Base-by-base conservation (phyloP, 176 grass and related monocot genomes). In the Lolium perenne region DNA sequence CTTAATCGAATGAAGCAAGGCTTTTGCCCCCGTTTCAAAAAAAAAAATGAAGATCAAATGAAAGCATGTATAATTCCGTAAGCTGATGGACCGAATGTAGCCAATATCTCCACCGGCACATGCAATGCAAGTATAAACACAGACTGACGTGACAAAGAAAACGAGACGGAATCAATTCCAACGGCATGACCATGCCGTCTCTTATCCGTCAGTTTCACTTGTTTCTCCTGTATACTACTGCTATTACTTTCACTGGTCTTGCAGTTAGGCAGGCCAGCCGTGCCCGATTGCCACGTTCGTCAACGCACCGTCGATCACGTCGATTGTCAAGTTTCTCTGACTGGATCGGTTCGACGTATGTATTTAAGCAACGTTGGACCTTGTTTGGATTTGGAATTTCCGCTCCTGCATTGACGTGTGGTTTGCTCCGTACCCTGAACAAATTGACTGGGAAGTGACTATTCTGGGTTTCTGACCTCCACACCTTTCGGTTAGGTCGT, bases 251-350 rank as follows among this genome's bases (percentile, higher is more conserved):
- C 62, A 35, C 13, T 50, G n/a, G 41, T 22, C 20, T 14, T 13
- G 10, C 1, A 49, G 45, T 73, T 35, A 18, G 23, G 48, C 48
- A 54, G 3, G 9, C 22, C 60, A 51, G 23, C 72, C 46, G 7
- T 10, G 74, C 32, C 51, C 17, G 18, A 53, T 38, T n/a, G 29
- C 8, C 2, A 38, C 51, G 29, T 38, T 53, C 25, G 79, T 65
- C 62, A 8, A 53, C 47, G 62, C 47, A 68, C 62, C 47, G 79
- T 67, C 12, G 26, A 68, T 54, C 62, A 81, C 47, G 62, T 64
- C 47, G 62, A 20, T 8, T 18, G 6, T 13, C 64, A 62, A 25
- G 3, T 62, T 62, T 23, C 59, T 62, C 10, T 11, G 59, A 12
- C n/a, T 4, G 9, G n/a, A 60, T 60, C n/a, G n/a, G 22, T 60